phyloP scores from a whole-genome alignment of 805 yeast genomes.

The Schizosaccharomyces lindneri region DNA sequence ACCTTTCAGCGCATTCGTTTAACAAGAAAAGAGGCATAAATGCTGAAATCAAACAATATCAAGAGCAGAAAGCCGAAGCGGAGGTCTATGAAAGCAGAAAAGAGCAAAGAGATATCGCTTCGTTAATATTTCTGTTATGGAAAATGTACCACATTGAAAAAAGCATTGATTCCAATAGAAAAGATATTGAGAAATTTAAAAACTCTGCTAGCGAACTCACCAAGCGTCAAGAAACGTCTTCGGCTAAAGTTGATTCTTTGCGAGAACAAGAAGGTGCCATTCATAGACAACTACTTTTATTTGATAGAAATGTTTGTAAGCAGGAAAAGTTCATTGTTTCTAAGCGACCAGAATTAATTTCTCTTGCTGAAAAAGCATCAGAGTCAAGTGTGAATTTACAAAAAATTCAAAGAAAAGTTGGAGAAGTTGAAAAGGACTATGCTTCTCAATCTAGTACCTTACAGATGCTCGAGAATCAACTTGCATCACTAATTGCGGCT shows the following conservation, averaged over 20 bases:
- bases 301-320: constrained; percentile 15
- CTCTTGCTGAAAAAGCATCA: constrained; percentile 32
- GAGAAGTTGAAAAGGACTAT: constrained; percentile 27
- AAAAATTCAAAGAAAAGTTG: constrained; percentile 22
- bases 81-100: constrained; percentile 33
- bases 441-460: constrained; percentile 25
- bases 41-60: constrained; percentile 53
- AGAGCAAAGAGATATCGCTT: constrained; percentile 9
- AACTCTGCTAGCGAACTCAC: constrained; percentile 3
- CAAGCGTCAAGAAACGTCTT: constrained; percentile 4
- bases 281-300: constrained; percentile 9
- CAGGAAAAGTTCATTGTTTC: constrained; percentile 20
- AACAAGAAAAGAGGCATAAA: constrained; percentile 44
- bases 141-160: constrained; percentile 36
- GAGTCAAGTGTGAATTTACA: constrained; percentile 23
- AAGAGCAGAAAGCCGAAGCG: constrained; percentile 49
- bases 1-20: constrained; percentile 35
- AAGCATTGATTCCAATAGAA: constrained; percentile 12
- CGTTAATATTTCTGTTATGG: constrained; percentile 32
- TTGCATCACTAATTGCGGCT: constrained; percentile 22
- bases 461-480: constrained; percentile 21
- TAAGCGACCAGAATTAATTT: constrained; percentile 27
- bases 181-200: constrained; percentile 7
- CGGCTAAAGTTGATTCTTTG: constrained; percentile 5
- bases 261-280: constrained; percentile 7